These are phyloP conservation scores for Trichoderma guizhouense DNA, from an alignment of 2,329 filamentous ascomycete genomes.

Conservation along the genomic window DNA sequence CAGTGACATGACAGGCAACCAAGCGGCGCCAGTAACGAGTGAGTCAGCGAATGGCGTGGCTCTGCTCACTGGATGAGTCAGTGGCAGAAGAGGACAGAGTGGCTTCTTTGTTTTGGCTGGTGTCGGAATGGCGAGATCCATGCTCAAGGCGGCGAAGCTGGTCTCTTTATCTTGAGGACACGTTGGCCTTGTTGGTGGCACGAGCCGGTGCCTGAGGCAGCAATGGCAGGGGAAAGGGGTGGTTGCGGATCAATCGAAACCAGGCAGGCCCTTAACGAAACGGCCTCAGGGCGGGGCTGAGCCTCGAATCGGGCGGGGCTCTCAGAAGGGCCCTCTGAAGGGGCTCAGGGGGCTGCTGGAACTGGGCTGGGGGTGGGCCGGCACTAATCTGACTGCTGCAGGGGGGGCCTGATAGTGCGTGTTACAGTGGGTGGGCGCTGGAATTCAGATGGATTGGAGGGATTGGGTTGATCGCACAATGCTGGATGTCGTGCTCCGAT, in stretches of 20 bases:
- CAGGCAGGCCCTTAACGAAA: not conserved
- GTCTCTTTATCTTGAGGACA: conserved; percentile 37
- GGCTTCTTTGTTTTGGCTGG: conserved; percentile 16
- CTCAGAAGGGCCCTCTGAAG: not conserved
- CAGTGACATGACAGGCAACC: conserved; percentile 26
- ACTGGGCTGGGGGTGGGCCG: not conserved
- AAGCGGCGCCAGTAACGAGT: conserved; percentile 17
- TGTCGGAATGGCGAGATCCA: not conserved
- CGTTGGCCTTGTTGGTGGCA: conserved; percentile 21
- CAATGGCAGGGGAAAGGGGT: conserved; percentile 3
- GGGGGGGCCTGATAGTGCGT: not conserved
- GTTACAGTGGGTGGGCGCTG: not conserved
- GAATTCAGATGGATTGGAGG: not conserved
- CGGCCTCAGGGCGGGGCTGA: not conserved
- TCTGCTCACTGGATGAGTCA: conserved; percentile 24
- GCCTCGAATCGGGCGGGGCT: conserved; percentile 9
- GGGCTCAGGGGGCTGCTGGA: not conserved
- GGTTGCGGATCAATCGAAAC: not conserved
- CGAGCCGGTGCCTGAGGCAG: conserved; percentile 24
- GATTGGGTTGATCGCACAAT: not conserved
- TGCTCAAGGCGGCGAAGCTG: conserved; percentile 22
- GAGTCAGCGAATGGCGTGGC: conserved; percentile 23
- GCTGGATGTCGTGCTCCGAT: not conserved
- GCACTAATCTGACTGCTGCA: conserved; percentile 7
- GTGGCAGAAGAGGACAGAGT: conserved; percentile 21